phyloP scores from a whole-genome alignment of 2,329 filamentous ascomycete genomes.

The Dendryphion nanum region DNA sequence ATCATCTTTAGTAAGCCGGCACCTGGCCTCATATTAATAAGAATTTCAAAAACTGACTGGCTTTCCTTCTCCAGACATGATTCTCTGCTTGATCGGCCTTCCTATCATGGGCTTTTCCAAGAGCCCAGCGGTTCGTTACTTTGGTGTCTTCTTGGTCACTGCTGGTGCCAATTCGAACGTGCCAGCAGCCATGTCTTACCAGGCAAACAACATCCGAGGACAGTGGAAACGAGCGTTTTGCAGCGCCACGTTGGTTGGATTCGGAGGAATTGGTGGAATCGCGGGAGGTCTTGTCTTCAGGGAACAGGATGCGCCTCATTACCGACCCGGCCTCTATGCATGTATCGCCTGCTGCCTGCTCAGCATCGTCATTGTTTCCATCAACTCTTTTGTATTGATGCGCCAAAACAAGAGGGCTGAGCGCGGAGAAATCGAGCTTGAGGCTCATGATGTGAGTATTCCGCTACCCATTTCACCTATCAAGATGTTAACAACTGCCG shows the following conservation, averaged over 20 bases:
- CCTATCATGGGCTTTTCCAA: conserved; percentile 69
- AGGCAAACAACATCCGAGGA: conserved; percentile 83
- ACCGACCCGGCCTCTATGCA: conserved; percentile 1
- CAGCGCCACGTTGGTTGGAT: conserved; percentile 70
- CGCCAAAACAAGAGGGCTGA: conserved; percentile 39
- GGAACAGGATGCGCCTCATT: conserved; percentile 1
- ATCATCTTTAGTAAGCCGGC: too few species aligned
- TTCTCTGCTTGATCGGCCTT: conserved; percentile 66
- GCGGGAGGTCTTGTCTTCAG: conserved; percentile 1
- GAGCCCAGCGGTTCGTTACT: conserved; percentile 61
- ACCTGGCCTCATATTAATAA: too few species aligned
- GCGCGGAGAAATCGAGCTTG: conserved; percentile 42
- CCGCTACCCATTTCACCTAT: too few species aligned
- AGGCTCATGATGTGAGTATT: too few species aligned
- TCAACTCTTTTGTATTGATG: conserved; percentile 33
- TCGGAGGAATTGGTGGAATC: conserved; percentile 1
- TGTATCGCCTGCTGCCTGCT: conserved; percentile 32
- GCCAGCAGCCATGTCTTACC: conserved; percentile 72
- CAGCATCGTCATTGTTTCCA: conserved; percentile 32
- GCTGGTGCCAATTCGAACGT: conserved; percentile 77
- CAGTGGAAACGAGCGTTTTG: conserved; percentile 86
- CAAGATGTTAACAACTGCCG: too few species aligned
- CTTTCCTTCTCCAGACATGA: too few species aligned
- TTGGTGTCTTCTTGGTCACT: conserved; percentile 73
- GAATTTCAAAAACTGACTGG: too few species aligned